Base-by-base conservation (phyloP, 257 asterid genomes). In the Primulina huaijiensis region DNA sequence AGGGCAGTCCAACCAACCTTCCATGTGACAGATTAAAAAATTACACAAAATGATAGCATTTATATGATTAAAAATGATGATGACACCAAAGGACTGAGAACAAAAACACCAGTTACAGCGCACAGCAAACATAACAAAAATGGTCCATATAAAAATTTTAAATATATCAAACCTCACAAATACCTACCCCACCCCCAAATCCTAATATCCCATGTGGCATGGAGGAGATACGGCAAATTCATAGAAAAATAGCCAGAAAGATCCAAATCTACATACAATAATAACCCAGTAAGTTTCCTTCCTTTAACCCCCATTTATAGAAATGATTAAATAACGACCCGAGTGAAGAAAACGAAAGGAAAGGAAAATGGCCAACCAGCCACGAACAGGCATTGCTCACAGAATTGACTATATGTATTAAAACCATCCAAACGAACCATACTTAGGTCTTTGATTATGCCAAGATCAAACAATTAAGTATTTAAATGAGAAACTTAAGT, bases 1-100 rank as follows among this genome's bases (percentile, higher is more conserved):
- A 46, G 99, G 97, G 78, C 98, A 94, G 43, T 94, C 97, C 84
- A 94, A 77, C 99, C 99, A 94, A 73, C 99, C 99, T 94, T 84
- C 79, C 78, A 71, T 8, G 40, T 34, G 53, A 68, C 8, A 20
- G 57, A 17, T 50, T 14, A 50, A 14, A 46, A 50, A 50, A 12
- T 12, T 3, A 50, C 20, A 16, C 21, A 50, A 5, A 46, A 50
- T 16, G 21, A 50, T 50, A 50, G 57, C 8, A 50, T 50, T 14
- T 16, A 4, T 17, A 50, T 50, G 21, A 50, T 17, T 4, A 50
- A 50, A 50, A 8, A 50, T 50, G 57, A 50, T 50, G 17, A 8
- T 1, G 16, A 50, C 8, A 12, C 57, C 57, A 50, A 50, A 50
- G 7, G 8, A 50, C 57, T 14, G 20, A 50, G 57, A 17, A 50